Percentiles rank a stretch among this genome's conserved stretches.
These are phyloP conservation scores for Penicillium sp. DNA, from an alignment of 2,329 filamentous ascomycete species.

Conservation along the genomic window DNA sequence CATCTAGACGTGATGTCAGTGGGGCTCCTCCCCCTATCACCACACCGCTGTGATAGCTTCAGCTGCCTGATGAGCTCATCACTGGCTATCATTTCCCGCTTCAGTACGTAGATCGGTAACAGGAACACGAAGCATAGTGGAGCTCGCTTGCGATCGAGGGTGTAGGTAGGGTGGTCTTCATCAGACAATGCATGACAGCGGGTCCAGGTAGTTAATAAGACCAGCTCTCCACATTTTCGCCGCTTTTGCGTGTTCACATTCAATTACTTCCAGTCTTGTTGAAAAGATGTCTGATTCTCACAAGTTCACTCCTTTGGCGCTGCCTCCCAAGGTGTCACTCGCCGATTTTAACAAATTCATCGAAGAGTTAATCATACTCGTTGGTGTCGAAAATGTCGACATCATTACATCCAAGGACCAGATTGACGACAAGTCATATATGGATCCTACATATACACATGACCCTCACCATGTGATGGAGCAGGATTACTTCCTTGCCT, in stretches of 20 bases:
- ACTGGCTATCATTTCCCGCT: no score
- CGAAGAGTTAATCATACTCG: conserved; percentile 4
- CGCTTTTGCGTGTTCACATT: neutral
- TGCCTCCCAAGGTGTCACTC: neutral
- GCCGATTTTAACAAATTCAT: neutral
- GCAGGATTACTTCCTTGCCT: conserved; percentile 31
- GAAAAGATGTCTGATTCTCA: neutral
- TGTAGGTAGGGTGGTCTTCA: neutral
- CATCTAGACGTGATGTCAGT: no score
- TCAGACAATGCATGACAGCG: neutral
- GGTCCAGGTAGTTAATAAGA: neutral
- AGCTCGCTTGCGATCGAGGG: neutral
- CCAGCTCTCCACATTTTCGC: neutral
- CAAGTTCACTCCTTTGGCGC: neutral
- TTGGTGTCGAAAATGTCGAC: conserved; percentile 27
- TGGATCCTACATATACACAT: conserved; percentile 39
- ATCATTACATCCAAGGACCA: conserved; percentile 18
- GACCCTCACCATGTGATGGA: conserved; percentile 44
- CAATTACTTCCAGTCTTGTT: neutral
- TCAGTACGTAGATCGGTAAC: neutral
- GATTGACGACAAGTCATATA: conserved; percentile 26
- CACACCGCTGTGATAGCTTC: no score
- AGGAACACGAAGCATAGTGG: neutral
- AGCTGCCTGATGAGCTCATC: no score
- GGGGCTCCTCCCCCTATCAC: no score